Conservation (phyloP, 1,284 basidiomycete species). For the Ustilago tritici region DNA sequence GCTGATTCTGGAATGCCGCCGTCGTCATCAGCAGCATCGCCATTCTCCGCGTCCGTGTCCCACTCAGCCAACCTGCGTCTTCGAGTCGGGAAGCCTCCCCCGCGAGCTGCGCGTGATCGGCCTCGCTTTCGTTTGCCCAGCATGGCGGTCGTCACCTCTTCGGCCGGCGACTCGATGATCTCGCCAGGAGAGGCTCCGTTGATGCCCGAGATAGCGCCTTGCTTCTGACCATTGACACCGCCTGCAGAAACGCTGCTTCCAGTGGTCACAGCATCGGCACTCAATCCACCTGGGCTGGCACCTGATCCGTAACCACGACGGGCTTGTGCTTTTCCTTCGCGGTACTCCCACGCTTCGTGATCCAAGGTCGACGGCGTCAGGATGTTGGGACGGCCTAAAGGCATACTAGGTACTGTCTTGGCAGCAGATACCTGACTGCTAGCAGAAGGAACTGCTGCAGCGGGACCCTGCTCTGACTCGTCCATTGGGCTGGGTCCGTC, state of each 20-base stretch:
- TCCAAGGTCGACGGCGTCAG: slow-evolving; percentile 52
- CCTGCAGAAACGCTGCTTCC: slow-evolving; percentile 44
- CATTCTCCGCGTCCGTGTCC: slow-evolving; percentile 53
- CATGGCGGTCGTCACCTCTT: slow-evolving; percentile 47
- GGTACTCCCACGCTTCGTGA: slow-evolving; percentile 58
- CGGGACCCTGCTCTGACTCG: slow-evolving; percentile 20
- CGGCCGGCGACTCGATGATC: slow-evolving; percentile 47
- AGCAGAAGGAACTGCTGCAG: slow-evolving; percentile 14
- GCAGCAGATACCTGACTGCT: slow-evolving; percentile 18
- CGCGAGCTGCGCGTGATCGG: slow-evolving; percentile 41
- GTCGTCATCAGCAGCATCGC: slow-evolving; percentile 33
- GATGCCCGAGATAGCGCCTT: slow-evolving; percentile 18
- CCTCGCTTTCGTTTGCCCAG: slow-evolving; percentile 51
- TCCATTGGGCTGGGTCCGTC: slow-evolving; percentile 21
- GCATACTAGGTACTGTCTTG: slow-evolving; percentile 17
- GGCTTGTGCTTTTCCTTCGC: slow-evolving; percentile 55
- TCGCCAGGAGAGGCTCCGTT: slow-evolving; percentile 41
- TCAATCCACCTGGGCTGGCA: slow-evolving; percentile 41
- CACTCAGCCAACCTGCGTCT: slow-evolving; percentile 38
- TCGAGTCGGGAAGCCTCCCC: slow-evolving; percentile 32
- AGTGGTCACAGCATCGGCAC: slow-evolving; percentile 38
- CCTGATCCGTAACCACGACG: slow-evolving; percentile 45
- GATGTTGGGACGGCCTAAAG: slow-evolving; percentile 32
- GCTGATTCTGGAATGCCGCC: slow-evolving; percentile 9
- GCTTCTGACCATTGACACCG: slow-evolving; percentile 30